A percentile compares a stretch with the other conserved stretches of the same genome.
Evolutionary conservation across 805 yeast genomes (phyloP).

Genomic region (Teunomyces barrocoloradensis): DNA sequence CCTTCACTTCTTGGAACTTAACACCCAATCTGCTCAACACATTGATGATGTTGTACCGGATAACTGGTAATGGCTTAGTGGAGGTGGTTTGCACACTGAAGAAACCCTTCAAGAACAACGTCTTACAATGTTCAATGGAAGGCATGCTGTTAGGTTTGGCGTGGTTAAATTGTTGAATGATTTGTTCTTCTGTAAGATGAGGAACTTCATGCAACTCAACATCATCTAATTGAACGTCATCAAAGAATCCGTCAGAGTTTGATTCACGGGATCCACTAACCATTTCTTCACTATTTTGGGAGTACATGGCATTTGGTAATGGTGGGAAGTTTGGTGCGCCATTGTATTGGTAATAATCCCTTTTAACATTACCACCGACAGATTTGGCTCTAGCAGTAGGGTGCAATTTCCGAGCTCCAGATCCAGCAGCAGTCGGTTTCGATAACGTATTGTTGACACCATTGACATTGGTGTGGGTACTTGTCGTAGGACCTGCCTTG

Average conservation of each 20-base stretch:
- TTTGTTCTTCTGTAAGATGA: conserved; percentile 38
- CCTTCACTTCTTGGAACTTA: conserved; percentile 82
- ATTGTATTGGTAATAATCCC: conserved; percentile 47
- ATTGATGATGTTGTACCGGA: conserved; percentile 77
- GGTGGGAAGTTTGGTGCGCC: conserved; percentile 35
- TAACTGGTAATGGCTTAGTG: conserved; percentile 85
- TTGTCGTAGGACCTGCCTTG: conserved; percentile 7
- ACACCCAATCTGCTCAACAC: conserved; percentile 77
- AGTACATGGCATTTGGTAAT: conserved; percentile 40
- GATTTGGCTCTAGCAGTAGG: conserved; percentile 89
- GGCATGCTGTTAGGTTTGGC: conserved; percentile 85
- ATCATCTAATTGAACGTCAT: conserved; percentile 50
- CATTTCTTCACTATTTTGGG: conserved; percentile 46
- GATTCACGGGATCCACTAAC: conserved; percentile 16
- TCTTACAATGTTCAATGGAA: conserved; percentile 89
- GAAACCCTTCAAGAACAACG: conserved; percentile 87
- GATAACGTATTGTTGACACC: neutral
- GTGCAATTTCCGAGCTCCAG: conserved; percentile 45
- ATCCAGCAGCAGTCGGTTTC: conserved; percentile 8
- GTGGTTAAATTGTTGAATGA: conserved; percentile 40
- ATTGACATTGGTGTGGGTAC: neutral
- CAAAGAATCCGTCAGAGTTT: conserved; percentile 51
- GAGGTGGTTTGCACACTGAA: conserved; percentile 94
- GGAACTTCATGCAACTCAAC: conserved; percentile 31
- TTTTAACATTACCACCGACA: conserved; percentile 71